Conservation (phyloP, 163 green algal species). For the Volvox carteri region DNA sequence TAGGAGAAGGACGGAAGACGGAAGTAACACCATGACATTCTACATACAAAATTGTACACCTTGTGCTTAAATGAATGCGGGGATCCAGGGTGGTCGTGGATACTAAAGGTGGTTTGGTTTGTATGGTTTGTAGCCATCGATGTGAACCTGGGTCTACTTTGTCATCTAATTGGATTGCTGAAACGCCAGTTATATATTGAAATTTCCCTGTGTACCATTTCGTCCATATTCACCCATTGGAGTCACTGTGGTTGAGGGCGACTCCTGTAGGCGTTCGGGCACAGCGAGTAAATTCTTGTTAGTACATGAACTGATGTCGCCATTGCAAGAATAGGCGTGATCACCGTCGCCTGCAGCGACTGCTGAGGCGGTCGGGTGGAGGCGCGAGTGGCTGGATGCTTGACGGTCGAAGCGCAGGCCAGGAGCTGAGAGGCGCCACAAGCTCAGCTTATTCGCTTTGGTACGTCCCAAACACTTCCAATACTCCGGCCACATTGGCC, state of each 20-base stretch:
- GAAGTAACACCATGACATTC: background rate
- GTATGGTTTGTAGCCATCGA: background rate
- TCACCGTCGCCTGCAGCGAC: background rate
- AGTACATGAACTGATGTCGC: background rate
- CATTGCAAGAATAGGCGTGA: background rate
- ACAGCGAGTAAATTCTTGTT: background rate
- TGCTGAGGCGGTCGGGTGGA: slow-evolving; percentile 38
- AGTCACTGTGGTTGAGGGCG: slow-evolving; percentile 25
- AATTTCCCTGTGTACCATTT: background rate
- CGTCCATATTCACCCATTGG: background rate
- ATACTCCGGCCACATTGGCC: background rate
- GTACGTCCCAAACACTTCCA: background rate
- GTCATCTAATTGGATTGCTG: background rate
- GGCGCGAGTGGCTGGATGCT: slow-evolving; percentile 43
- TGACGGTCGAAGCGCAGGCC: slow-evolving; percentile 21
- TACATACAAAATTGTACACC: background rate
- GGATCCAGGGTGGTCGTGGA: background rate
- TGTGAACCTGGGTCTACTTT: background rate
- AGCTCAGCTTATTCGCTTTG: background rate
- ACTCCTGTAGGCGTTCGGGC: background rate
- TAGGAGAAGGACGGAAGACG: too few relatives aligned
- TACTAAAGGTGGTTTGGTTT: background rate
- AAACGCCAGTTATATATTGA: background rate
- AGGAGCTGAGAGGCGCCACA: slow-evolving; percentile 39
- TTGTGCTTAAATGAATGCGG: background rate